Percentiles rank a stretch among this genome's conserved stretches.
Conservation (phyloP, 176 grass and related monocot genomes). For the Miscanthus lutarioriparius region DNA sequence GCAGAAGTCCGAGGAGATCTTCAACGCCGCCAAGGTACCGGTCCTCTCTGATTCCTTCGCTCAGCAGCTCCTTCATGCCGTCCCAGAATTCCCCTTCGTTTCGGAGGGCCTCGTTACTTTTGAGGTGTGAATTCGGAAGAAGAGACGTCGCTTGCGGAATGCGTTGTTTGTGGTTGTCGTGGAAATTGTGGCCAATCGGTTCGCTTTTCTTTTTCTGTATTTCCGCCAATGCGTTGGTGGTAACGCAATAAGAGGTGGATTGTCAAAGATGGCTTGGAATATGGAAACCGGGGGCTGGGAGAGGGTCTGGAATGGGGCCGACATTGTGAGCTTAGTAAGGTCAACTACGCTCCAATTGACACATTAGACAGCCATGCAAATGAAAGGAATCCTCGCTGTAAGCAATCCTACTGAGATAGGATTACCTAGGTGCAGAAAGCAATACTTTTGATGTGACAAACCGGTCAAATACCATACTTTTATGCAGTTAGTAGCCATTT, state of each 20-base stretch:
- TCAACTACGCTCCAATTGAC: constrained; percentile 21
- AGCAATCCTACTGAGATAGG: neutral
- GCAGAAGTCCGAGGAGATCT: constrained; percentile 86
- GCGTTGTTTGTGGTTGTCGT: neutral
- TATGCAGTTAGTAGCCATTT: constrained; percentile 1
- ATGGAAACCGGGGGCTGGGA: neutral
- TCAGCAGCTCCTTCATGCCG: neutral
- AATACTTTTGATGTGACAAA: neutral
- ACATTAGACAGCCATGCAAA: neutral
- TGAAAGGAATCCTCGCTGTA: neutral
- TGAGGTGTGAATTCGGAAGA: constrained; percentile 6
- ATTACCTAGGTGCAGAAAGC: neutral
- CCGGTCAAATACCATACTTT: neutral
- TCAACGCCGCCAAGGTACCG: constrained; percentile 70
- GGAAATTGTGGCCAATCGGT: neutral
- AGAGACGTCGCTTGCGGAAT: constrained; percentile 8
- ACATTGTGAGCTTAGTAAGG: constrained; percentile 15
- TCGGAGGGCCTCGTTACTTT: neutral
- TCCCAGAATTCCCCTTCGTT: neutral
- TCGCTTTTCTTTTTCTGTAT: neutral
- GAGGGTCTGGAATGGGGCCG: neutral
- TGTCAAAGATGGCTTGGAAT: neutral
- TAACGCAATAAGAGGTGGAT: neutral
- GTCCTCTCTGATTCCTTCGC: neutral
- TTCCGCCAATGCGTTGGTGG: neutral